These are phyloP conservation scores for Tetradesmus lagerheimii DNA, from an alignment of 139 green algal genomes.

Conservation along the genomic window DNA sequence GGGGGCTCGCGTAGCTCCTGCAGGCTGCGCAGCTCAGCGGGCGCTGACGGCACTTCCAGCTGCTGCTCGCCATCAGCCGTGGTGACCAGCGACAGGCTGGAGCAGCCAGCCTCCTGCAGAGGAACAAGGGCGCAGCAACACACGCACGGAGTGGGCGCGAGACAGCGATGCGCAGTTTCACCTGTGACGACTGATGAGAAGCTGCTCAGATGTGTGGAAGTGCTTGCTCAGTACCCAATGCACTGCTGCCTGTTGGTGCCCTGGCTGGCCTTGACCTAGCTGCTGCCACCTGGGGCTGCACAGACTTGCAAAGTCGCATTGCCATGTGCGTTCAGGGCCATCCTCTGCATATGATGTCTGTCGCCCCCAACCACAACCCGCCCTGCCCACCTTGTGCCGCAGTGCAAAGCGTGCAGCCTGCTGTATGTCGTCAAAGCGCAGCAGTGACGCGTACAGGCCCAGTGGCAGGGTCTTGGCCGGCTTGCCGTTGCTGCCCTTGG, in stretches of 20 bases:
- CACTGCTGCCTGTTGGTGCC: too few species aligned
- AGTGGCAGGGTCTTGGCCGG: background rate
- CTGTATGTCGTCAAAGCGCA: slow-evolving; percentile 20
- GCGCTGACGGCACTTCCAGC: background rate
- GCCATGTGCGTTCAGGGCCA: too few species aligned
- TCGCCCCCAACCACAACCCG: background rate
- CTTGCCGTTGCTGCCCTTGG: background rate
- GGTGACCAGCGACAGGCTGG: background rate
- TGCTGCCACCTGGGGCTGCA: background rate
- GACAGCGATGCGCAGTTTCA: background rate
- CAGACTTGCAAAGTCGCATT: too few species aligned
- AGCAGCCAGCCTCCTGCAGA: background rate
- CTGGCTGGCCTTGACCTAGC: background rate
- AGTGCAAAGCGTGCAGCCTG: slow-evolving; percentile 29
- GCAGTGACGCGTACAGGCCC: background rate
- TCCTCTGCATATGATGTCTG: too few species aligned
- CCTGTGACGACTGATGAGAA: too few species aligned
- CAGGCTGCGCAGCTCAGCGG: background rate
- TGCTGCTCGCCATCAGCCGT: background rate
- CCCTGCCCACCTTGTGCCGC: slow-evolving; percentile 20
- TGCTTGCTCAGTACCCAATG: too few species aligned
- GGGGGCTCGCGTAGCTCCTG: background rate
- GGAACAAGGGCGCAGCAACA: background rate
- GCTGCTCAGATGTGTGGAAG: too few species aligned
- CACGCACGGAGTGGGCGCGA: too few species aligned